Evolutionary conservation across 2,329 filamentous ascomycete species (phyloP), one percentile per base, ranked within the genome.

Genomic region (Beauveria australis): DNA sequence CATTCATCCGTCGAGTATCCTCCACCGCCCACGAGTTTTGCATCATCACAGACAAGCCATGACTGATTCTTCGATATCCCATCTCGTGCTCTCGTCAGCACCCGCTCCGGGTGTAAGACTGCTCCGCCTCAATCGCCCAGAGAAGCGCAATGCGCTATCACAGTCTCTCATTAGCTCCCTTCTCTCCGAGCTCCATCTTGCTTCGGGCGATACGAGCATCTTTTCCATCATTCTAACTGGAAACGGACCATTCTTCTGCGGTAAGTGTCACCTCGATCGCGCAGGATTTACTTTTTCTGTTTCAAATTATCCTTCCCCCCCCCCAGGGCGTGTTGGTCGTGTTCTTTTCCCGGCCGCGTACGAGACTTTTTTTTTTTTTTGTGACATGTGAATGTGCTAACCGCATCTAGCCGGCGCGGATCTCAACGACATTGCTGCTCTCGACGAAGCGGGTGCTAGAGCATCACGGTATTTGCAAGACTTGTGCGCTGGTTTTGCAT

Each of bases 61-160:
- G 60, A 5, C 48, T 43, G 10, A 40, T 41, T 28, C 19, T 6
- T 9, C 47, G 24, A 30, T 53, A 10, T 10, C 51, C 16, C n/a
- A 30, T 16, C 37, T 63, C 26, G 61, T 69, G 8, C 61, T 67
- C 14, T 64, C 66, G 28, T 67, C 67, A 26, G 65, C 67, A 19
- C 63, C 69, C n/a, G 56, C 58, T n/a, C 64, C 67, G 14, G 72
- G 70, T 28, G 73, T 82, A 14, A 72, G 79, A 9, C 66, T 81
- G 9, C 63, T 83, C 58, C 74, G 75, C 8, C 68, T 82, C 60
- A 80, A 81, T 70, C 76, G 81, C 3, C 81, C 79, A 1, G 73
- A 75, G 37, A 82, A 83, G 67, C 75, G 79, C 63, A 84, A 85
- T 73, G 81, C 82, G n/a, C 76, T 84, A 63, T 82, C 79, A 3